Evolutionary conservation across 2,329 filamentous ascomycete species (phyloP), one percentile per base, ranked within the genome.

Genomic region (Neonectria sp.): DNA sequence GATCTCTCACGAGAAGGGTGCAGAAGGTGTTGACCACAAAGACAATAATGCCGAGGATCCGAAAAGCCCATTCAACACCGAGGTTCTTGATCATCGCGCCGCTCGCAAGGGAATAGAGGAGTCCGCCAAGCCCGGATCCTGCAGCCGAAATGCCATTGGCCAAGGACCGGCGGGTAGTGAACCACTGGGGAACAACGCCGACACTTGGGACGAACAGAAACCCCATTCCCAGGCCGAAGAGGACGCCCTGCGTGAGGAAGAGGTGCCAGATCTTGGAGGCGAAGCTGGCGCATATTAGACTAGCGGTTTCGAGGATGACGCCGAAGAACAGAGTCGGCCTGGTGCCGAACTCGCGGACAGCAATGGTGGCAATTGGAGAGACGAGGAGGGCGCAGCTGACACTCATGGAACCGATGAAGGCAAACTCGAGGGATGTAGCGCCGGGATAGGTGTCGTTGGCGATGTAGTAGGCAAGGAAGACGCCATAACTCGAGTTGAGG

Each of bases 221-320:
- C 0, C 93, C 93, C 86, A 95, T 91, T 3, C 93, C 93, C 25
- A 91, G 79, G n/a, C 93, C 93, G 69, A 95, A 95, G 60, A 90
- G 88, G 3, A 95, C 76, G 5, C 93, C 93, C 76, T 95, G 93
- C 6, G 86, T 88, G 0, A 95, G 85, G 64, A 95, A 90, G 1
- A 96, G 85, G 40, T 95, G 93, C 91, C 92, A 95, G 64, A 93
- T 90, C 63, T 88, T 76, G 17, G 77, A 82, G 0, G 91, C 88
- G 73, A 94, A 95, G 15, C 90, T 92, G 8, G 93, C 92, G 2
- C 88, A 89, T 51, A 95, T 87, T 67, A 95, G 86, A 25, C 89
- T 90, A 9, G 84, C 81, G 0, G 90, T 86, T 77, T 93, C 88
- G 53, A 95, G 82, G 1, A 89, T 77, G 2, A 90, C 86, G 13